These are phyloP conservation scores for Alternaria sp. DNA, from an alignment of 2,329 filamentous ascomycete species.

Conservation along the genomic window DNA sequence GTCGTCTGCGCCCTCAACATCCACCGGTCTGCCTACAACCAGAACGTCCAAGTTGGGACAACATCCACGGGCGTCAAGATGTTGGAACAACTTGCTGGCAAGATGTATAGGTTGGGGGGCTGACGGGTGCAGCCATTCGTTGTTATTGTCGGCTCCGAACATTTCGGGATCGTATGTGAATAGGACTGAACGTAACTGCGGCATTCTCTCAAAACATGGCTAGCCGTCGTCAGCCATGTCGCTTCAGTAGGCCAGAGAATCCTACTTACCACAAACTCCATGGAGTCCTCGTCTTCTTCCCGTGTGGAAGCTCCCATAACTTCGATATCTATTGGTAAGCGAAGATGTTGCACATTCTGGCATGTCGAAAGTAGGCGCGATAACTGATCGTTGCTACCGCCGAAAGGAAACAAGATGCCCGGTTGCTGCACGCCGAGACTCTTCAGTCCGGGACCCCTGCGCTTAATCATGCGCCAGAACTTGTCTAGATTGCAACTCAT, in stretches of 20 bases:
- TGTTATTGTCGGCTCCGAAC: too few species aligned
- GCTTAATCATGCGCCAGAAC: not conserved
- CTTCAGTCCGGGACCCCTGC: not conserved
- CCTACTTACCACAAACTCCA: not conserved
- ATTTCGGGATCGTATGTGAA: not conserved
- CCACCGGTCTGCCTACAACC: too few species aligned
- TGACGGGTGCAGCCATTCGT: too few species aligned
- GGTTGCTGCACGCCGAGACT: too few species aligned
- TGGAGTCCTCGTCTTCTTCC: too few species aligned
- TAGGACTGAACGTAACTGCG: not conserved
- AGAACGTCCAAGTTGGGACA: too few species aligned
- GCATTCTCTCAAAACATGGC: too few species aligned
- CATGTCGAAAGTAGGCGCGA: not conserved
- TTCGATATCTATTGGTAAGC: not conserved
- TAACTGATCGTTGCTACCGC: not conserved
- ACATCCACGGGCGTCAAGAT: too few species aligned
- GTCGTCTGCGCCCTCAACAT: too few species aligned
- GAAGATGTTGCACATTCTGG: not conserved
- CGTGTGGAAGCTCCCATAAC: not conserved
- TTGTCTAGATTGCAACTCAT: not conserved
- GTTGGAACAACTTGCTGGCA: too few species aligned
- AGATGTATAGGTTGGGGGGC: too few species aligned
- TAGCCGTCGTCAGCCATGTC: not conserved
- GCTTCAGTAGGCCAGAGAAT: not conserved
- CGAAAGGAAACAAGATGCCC: not conserved